phyloP scores from a whole-genome alignment of 169 alveolate species.

The Cryptosporidium felis region DNA sequence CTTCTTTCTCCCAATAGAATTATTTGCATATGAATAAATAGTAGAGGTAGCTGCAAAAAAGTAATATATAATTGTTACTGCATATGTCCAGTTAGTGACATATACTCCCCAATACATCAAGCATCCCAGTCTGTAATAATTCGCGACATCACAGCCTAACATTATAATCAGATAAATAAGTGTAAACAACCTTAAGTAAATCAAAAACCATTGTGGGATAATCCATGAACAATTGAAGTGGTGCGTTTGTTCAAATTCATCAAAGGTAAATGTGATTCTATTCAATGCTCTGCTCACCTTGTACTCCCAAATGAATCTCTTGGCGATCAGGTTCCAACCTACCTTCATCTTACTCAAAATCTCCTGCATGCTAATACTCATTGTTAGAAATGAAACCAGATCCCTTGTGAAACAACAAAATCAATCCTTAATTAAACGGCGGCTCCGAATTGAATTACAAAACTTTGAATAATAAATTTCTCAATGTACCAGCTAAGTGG shows the following conservation, averaged over 20 bases:
- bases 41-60: constrained; percentile 45
- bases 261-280: constrained; percentile 42
- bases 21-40: constrained; percentile 41
- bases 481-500: too few relatives aligned
- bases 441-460: too few relatives aligned
- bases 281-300: constrained; percentile 7
- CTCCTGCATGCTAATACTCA: too few relatives aligned
- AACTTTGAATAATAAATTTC: too few relatives aligned
- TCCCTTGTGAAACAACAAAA: too few relatives aligned
- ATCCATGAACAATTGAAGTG: constrained; percentile 63
- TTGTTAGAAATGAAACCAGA: too few relatives aligned
- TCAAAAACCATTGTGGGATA: constrained; percentile 63
- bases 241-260: constrained; percentile 47
- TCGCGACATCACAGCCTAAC: constrained; percentile 42
- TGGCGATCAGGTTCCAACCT: constrained; percentile 18
- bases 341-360: not conserved
- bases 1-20: constrained; percentile 35
- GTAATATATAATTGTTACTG: constrained; percentile 44
- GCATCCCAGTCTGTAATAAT: constrained; percentile 21
- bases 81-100: constrained; percentile 68
- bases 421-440: too few relatives aligned
- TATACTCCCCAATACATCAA: constrained; percentile 58
- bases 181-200: constrained; percentile 1
- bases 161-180: constrained; percentile 24
- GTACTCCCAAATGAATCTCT: constrained; percentile 57